Conservation (phyloP, 129 eudicot genomes). For the Oenanthe sinensis region DNA sequence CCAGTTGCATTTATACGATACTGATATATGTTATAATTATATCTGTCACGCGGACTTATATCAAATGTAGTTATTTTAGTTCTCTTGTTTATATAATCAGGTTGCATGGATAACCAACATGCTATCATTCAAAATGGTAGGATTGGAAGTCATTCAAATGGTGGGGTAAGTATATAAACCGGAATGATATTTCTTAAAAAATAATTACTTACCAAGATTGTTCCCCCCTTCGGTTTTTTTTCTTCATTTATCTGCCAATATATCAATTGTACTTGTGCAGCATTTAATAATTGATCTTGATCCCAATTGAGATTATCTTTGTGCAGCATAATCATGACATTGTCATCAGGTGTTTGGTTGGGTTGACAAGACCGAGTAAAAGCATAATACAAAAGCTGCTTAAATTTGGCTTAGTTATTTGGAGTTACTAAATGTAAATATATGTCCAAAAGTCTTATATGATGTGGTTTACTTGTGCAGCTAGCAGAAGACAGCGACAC, state of each 20-base stretch:
- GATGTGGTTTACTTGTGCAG: not conserved
- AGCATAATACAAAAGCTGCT: not conserved
- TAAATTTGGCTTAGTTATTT: not conserved
- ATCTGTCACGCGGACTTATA: not conserved
- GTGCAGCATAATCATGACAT: not conserved
- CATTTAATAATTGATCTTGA: no score
- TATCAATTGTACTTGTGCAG: not conserved
- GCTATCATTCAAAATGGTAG: constrained; percentile 9
- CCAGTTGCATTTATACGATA: constrained; percentile 19
- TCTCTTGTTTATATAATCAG: constrained; percentile 19
- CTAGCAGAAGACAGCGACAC: not conserved
- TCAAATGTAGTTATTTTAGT: not conserved
- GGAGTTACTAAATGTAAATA: not conserved
- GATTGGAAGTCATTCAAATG: constrained; percentile 19
- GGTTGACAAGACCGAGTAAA: not conserved
- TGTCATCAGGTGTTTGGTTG: not conserved
- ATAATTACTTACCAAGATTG: not conserved
- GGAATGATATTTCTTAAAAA: not conserved
- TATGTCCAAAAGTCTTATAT: not conserved
- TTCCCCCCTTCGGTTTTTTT: not conserved
- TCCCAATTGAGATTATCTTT: not conserved
- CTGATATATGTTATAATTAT: no score
- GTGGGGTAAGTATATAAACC: constrained; percentile 42
- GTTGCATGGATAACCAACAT: constrained; percentile 22
- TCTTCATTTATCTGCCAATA: not conserved